phyloP scores from a whole-genome alignment of 2,329 filamentous ascomycete genomes.

The Dactylellina drechsleri region DNA sequence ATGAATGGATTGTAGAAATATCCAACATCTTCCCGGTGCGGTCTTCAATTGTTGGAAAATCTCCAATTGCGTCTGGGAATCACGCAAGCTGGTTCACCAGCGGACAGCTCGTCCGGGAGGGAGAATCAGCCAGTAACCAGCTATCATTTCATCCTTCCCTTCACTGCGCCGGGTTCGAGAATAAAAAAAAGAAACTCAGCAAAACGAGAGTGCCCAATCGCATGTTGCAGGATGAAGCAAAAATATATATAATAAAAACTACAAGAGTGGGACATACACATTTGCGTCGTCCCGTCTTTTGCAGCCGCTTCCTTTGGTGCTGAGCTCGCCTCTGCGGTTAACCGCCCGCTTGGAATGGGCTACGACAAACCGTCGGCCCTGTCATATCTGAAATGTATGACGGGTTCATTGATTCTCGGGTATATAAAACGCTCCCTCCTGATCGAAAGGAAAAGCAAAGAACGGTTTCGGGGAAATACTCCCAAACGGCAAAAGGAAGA shows the following conservation, averaged over 20 bases:
- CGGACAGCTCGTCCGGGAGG: background rate
- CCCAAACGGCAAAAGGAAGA: conserved; percentile 9
- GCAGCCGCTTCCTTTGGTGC: conserved; percentile 22
- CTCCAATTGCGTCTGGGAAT: conserved; percentile 21
- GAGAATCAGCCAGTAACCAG: conserved; percentile 14
- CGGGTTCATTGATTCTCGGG: conserved; percentile 15
- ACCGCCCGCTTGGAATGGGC: conserved; percentile 38
- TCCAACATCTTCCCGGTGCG: conserved; percentile 2
- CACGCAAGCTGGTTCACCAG: conserved; percentile 21
- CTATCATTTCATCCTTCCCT: conserved; percentile 13
- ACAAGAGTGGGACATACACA: conserved; percentile 36
- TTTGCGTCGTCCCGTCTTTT: conserved; percentile 38
- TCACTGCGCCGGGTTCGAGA: background rate
- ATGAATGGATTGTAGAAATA: background rate
- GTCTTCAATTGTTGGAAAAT: background rate
- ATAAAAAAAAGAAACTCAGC: conserved; percentile 14
- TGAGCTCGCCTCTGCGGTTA: conserved; percentile 32
- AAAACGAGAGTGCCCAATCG: background rate
- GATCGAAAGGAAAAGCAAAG: background rate
- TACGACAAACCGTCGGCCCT: conserved; percentile 34
- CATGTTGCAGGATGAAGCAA: background rate
- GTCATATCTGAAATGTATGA: conserved; percentile 18
- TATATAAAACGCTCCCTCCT: background rate
- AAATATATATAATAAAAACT: background rate
- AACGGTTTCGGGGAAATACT: background rate